Evolutionary conservation across 805 yeast species (phyloP).

Genomic region (Pichia heedii): DNA sequence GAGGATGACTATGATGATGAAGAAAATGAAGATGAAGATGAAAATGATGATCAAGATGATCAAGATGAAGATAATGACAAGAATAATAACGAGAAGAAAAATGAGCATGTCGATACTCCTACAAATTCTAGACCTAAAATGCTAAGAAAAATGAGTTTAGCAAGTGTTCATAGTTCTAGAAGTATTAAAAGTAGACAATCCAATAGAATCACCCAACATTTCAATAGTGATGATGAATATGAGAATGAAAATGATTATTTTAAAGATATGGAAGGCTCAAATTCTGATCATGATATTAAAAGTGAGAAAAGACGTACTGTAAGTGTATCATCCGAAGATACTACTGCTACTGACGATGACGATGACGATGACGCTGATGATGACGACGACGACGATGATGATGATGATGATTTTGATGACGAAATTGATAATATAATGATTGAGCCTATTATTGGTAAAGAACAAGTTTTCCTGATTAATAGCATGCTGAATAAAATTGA

Average conservation of each 20-base stretch:
- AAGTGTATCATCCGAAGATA: conserved; percentile 6
- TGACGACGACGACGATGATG: conserved; percentile 23
- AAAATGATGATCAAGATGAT: background rate
- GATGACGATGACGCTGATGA: conserved; percentile 10
- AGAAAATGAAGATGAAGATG: conserved; percentile 4
- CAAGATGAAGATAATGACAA: background rate
- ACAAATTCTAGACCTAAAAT: background rate
- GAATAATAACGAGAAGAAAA: background rate
- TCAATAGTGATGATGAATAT: conserved; percentile 11
- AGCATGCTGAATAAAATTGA: conserved; percentile 39
- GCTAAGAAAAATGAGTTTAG: conserved; percentile 1
- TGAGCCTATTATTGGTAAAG: conserved; percentile 42
- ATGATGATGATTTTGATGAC: conserved; percentile 28
- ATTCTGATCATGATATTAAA: background rate
- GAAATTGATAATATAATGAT: conserved; percentile 32
- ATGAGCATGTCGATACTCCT: background rate
- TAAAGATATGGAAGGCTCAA: conserved; percentile 3
- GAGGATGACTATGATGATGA: conserved; percentile 13
- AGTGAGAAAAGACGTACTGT: conserved; percentile 6
- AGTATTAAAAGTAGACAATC: conserved; percentile 7
- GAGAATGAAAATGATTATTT: conserved; percentile 9
- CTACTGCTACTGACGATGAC: conserved; percentile 20
- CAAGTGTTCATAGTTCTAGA: conserved; percentile 3
- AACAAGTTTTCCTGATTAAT: conserved; percentile 40
- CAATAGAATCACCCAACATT: conserved; percentile 1